Evolutionary conservation across 1,284 basidiomycete species (phyloP).

Genomic region (Ustilago curta): DNA sequence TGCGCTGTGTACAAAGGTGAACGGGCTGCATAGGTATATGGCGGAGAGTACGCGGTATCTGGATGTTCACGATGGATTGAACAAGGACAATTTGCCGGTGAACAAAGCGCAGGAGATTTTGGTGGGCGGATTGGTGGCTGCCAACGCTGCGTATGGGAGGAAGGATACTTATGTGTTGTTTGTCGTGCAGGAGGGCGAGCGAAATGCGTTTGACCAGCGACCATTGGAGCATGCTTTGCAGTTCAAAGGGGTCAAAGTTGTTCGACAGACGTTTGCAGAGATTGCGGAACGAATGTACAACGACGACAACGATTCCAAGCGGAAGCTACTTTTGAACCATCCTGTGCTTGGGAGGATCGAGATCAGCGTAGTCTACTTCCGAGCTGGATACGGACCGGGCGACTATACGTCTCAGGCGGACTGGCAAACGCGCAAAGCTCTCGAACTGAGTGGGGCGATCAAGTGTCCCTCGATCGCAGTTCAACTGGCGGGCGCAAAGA

Average conservation of each 20-base stretch:
- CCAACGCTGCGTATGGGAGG: slow-evolving; percentile 78
- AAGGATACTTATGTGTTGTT: slow-evolving; percentile 76
- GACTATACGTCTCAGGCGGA: slow-evolving; percentile 78
- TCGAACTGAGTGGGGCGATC: slow-evolving; percentile 86
- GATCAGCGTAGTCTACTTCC: slow-evolving; percentile 87
- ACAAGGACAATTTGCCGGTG: slow-evolving; percentile 76
- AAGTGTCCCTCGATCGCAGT: slow-evolving; percentile 92
- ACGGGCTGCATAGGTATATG: slow-evolving; percentile 76
- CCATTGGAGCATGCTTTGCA: slow-evolving; percentile 88
- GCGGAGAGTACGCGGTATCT: slow-evolving; percentile 28
- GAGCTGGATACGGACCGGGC: slow-evolving; percentile 85
- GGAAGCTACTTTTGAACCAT: slow-evolving; percentile 20
- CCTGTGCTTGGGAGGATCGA: slow-evolving; percentile 71
- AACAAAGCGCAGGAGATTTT: slow-evolving; percentile 82
- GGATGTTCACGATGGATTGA: slow-evolving; percentile 75
- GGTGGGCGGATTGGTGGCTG: slow-evolving; percentile 81
- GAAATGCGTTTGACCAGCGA: slow-evolving; percentile 96
- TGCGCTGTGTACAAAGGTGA: slow-evolving; percentile 79
- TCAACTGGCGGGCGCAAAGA: slow-evolving; percentile 94
- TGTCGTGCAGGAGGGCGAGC: slow-evolving; percentile 86
- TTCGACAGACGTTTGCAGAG: slow-evolving; percentile 55
- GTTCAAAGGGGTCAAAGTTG: slow-evolving; percentile 69
- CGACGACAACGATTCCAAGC: slow-evolving; percentile 2
- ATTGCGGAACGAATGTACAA: slow-evolving; percentile 23
- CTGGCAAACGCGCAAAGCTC: slow-evolving; percentile 79